A percentile compares a stretch with the other conserved stretches of the same genome.
Conservation (phyloP, 306 rosid genomes). For the Begonia peltatifolia region DNA sequence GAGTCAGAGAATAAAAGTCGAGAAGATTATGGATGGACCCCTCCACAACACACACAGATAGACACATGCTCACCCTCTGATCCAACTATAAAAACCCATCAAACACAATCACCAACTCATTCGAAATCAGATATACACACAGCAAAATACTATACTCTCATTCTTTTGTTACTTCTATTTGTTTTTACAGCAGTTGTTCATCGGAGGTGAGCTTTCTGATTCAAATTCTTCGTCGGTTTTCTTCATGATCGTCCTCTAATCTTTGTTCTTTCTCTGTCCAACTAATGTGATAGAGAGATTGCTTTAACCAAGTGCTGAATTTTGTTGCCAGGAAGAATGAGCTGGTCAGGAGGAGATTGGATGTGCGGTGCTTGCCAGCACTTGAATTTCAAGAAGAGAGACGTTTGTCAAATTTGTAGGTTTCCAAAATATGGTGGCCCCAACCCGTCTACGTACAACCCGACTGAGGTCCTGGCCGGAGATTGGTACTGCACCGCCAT, state of each 20-base stretch:
- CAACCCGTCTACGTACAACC: constrained; percentile 59
- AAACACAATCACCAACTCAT: constrained; percentile 32
- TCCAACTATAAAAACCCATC: constrained; percentile 46
- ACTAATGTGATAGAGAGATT: not conserved
- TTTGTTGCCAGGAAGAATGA: constrained; percentile 33
- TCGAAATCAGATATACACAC: constrained; percentile 7
- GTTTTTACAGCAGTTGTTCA: constrained; percentile 5
- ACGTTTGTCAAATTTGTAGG: constrained; percentile 64
- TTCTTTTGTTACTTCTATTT: constrained; percentile 8
- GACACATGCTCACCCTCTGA: constrained; percentile 14
- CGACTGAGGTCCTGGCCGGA: constrained; percentile 74
- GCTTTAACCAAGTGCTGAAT: not conserved
- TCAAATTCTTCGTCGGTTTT: not conserved
- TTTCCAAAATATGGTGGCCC: constrained; percentile 92
- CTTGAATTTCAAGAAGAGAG: constrained; percentile 75
- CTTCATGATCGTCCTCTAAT: not conserved
- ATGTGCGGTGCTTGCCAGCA: constrained; percentile 87
- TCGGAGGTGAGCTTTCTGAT: not conserved
- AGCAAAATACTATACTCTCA: not conserved
- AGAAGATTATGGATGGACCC: constrained; percentile 9
- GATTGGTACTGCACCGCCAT: constrained; percentile 70
- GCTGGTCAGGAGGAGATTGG: constrained; percentile 96
- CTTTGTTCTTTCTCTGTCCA: not conserved
- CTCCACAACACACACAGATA: constrained; percentile 25
- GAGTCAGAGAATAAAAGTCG: constrained; percentile 25